These are phyloP conservation scores for Malus hybrid DNA, from an alignment of 331 rosid species.

Conservation along the genomic window DNA sequence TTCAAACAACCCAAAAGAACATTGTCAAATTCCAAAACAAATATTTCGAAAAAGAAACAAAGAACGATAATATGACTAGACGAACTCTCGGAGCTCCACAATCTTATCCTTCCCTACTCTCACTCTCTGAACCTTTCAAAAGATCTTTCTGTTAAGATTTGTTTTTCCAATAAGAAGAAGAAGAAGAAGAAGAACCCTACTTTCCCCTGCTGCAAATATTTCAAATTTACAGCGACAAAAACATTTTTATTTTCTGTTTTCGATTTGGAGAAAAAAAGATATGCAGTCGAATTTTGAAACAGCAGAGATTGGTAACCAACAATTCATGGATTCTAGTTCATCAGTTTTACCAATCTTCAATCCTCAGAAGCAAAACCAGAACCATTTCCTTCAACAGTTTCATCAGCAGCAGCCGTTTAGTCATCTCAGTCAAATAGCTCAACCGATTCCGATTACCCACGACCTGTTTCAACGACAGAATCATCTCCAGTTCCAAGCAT, in stretches of 20 bases:
- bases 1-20: not conserved
- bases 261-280: not conserved
- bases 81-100: not conserved
- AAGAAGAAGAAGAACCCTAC: not conserved
- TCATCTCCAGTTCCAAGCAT: conserved; percentile 1
- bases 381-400: not conserved
- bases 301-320: not conserved
- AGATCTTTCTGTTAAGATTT: conserved; percentile 1
- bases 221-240: not conserved
- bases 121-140: not conserved
- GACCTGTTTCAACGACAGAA: conserved; percentile 5
- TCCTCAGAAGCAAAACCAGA: conserved; percentile 8
- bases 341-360: conserved; percentile 1
- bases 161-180: not conserved
- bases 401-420: not conserved
- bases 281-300: conserved; percentile 16
- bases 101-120: not conserved
- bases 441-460: conserved; percentile 4
- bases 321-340: not conserved
- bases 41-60: not conserved
- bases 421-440: not conserved
- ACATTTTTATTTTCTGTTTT: not conserved
- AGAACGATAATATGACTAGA: too few relatives aligned
- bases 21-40: not conserved
- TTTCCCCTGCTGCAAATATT: not conserved